phyloP scores from a whole-genome alignment of 176 grass and related monocot species.

The Lolium rigidum region DNA sequence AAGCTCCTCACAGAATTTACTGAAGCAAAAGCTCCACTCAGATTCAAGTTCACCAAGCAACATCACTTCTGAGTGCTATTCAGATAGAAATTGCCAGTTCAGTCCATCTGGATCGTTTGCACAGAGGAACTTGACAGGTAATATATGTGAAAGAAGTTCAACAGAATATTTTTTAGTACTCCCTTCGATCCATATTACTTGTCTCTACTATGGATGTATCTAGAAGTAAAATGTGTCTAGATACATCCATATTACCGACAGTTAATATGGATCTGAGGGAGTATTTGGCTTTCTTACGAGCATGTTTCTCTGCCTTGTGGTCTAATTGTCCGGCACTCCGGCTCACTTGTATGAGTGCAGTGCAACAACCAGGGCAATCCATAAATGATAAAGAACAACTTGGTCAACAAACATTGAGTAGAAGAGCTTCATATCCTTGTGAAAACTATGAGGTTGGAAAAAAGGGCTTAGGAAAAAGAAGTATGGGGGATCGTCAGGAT shows the following conservation, averaged over 20 bases:
- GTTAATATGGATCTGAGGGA: too few relatives aligned
- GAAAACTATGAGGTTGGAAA: conserved; percentile 50
- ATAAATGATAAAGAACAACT: conserved; percentile 39
- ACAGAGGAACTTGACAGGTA: conserved; percentile 57
- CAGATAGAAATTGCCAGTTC: conserved; percentile 45
- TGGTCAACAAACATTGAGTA: conserved; percentile 48
- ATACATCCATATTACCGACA: too few relatives aligned
- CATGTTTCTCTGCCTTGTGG: conserved; percentile 19
- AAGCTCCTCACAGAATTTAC: conserved; percentile 45
- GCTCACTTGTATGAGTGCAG: conserved; percentile 38
- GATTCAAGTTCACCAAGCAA: conserved; percentile 68
- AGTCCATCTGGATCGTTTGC: conserved; percentile 51
- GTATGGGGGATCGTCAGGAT: conserved; percentile 37
- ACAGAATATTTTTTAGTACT: conserved; percentile 6
- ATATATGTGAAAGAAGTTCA: conserved; percentile 4
- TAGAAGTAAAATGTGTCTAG: too few relatives aligned
- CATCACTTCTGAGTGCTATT: conserved; percentile 68
- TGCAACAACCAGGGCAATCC: conserved; percentile 35
- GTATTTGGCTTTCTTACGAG: neutral
- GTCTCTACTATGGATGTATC: too few relatives aligned
- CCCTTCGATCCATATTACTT: too few relatives aligned
- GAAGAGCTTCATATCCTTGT: conserved; percentile 55
- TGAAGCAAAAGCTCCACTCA: conserved; percentile 59
- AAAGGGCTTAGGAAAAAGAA: conserved; percentile 42
- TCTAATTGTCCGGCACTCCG: conserved; percentile 35